Conservation (phyloP, 73 alveolate genomes). For the Paramecium primaurelia region DNA sequence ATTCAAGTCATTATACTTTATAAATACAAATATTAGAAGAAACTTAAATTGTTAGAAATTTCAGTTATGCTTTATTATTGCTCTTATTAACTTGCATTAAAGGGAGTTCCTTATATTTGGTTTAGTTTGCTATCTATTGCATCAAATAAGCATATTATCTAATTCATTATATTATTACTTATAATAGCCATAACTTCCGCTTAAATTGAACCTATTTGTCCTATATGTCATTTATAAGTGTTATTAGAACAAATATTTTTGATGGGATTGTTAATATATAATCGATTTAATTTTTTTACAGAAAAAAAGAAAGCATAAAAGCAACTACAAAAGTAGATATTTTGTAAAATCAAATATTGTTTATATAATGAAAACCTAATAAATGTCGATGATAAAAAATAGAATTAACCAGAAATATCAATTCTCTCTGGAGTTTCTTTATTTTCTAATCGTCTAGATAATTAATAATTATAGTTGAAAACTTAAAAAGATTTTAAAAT, state of each 20-base stretch:
- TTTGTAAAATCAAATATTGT: not conserved
- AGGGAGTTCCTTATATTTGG: not conserved
- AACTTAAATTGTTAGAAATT: not conserved
- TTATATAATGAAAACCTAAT: not conserved
- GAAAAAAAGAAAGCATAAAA: not conserved
- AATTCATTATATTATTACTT: not conserved
- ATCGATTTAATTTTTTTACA: not conserved
- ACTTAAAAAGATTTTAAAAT: not conserved
- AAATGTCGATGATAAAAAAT: not conserved
- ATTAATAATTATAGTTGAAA: not conserved
- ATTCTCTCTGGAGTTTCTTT: not conserved
- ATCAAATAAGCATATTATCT: not conserved
- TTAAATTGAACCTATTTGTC: not conserved
- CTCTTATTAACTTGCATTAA: not conserved
- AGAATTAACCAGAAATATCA: not conserved
- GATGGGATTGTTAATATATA: not conserved
- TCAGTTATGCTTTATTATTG: not conserved
- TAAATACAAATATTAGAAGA: not conserved
- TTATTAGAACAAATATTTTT: not conserved
- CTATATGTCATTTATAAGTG: not conserved
- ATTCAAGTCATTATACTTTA: not conserved
- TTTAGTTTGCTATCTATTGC: not conserved
- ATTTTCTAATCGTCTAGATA: not conserved
- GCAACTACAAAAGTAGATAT: not conserved
- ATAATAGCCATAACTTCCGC: not conserved